Evolutionary conservation across 108 stramenopile species (phyloP), one percentile per base, ranked within the genome.

Genomic region (Discostella stelligeroides): DNA sequence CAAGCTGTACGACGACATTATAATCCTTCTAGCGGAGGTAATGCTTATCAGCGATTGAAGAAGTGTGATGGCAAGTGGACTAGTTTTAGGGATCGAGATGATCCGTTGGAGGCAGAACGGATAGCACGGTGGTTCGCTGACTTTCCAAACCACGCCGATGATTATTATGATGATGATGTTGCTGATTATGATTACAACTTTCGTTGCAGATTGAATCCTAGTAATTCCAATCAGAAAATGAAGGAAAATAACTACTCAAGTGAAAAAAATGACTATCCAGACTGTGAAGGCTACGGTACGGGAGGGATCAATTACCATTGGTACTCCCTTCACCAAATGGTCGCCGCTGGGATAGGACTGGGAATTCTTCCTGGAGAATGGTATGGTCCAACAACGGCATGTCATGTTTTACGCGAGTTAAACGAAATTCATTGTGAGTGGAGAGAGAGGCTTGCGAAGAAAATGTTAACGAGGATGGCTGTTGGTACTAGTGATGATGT

Each of bases 271-370:
- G 29, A 55, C 54, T 8, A 55, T 24, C 14, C 0, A 0, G 27
- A 55, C 54, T 12, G 12, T 27, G 6, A 29, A 55, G 0, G 46
- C 30, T 56, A 61, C 11, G 58, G 53, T 2, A 30, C 64, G 12
- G 62, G 57, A 38, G 70, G 62, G 4, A 28, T 70, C 12, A 11
- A 62, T 0, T 27, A 76, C 50, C 66, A 79, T 47, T 75, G 79
- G 79, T 95, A 90, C 76, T 90, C 89, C 1, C 62, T 92, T 24
- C 92, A 94, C 58, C 91, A 94, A 60, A 94, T 96, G 89, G 85
- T 88, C 5, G 92, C 92, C 11, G 85, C 88, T 8, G 95, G 92
- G 37, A 48, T 90, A 17, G 77, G 85, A 30, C 69, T 83, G 51
- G 88, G 93, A 55, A 80, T 82, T 10, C 60, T 96, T 9, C 92